Evolutionary conservation across 257 asterid species (phyloP).

Genomic region (Leonotis leonurus): DNA sequence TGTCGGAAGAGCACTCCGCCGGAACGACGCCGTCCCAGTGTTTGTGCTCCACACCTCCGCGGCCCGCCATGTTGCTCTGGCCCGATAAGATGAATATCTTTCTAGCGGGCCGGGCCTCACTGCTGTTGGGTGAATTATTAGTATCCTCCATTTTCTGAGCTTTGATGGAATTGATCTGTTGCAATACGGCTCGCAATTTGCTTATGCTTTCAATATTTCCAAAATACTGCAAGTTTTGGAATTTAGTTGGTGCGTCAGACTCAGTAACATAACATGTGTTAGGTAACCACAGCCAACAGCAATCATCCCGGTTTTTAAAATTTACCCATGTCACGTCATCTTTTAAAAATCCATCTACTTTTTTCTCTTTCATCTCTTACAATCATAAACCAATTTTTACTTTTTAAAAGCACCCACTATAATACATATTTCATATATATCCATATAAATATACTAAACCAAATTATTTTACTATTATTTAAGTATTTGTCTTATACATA

Average conservation of each 20-base stretch:
- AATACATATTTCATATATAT: too few species aligned
- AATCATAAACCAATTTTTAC: too few species aligned
- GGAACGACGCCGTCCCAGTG: slow-evolving; percentile 82
- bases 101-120: slow-evolving; percentile 32
- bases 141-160: slow-evolving; percentile 16
- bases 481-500: too few species aligned
- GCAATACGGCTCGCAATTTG: not conserved
- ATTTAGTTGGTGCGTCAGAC: not conserved
- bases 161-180: not conserved
- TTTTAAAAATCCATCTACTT: too few species aligned
- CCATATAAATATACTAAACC: too few species aligned
- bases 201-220: not conserved
- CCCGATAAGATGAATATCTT: slow-evolving; percentile 80
- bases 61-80: slow-evolving; percentile 98
- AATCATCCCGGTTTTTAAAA: too few species aligned
- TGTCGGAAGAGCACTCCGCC: slow-evolving; percentile 46
- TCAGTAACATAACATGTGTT: too few species aligned
- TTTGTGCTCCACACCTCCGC: slow-evolving; percentile 66
- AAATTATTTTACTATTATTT: too few species aligned
- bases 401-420: too few species aligned
- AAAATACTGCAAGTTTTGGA: not conserved
- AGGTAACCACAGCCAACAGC: too few species aligned
- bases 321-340: too few species aligned
- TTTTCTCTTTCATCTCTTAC: too few species aligned
- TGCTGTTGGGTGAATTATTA: slow-evolving; percentile 11